Conservation (phyloP, 2,329 filamentous ascomycete genomes). For the Xylaria multiplex region DNA sequence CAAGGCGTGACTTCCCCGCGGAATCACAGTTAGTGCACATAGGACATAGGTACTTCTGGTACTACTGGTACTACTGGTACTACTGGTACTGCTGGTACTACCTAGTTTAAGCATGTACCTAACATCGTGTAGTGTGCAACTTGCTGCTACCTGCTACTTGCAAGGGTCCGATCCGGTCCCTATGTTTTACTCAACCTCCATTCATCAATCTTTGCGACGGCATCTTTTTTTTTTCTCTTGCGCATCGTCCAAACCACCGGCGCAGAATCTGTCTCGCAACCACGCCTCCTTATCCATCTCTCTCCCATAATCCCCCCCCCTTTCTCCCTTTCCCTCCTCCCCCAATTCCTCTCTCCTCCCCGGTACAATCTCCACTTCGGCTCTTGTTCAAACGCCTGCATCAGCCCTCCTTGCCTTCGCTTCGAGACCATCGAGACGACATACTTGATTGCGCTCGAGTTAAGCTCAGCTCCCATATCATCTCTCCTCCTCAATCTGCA, state of each 20-base stretch:
- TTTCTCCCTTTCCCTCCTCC: not conserved
- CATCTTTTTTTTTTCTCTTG: slow-evolving; percentile 22
- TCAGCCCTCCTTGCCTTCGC: not conserved
- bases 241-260: slow-evolving; percentile 29
- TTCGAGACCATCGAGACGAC: not conserved
- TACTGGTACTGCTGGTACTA: too few relatives aligned
- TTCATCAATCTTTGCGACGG: slow-evolving; percentile 32
- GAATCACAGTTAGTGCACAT: not conserved
- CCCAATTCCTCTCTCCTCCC: not conserved
- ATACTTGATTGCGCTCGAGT: slow-evolving; percentile 23
- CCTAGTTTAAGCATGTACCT: too few relatives aligned
- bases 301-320: not conserved
- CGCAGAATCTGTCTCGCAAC: slow-evolving; percentile 24
- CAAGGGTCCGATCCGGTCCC: slow-evolving; percentile 3
- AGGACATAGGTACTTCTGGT: too few relatives aligned
- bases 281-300: slow-evolving; percentile 16
- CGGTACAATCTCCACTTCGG: not conserved
- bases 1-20: not conserved
- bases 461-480: slow-evolving; percentile 3
- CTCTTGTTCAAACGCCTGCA: slow-evolving; percentile 1
- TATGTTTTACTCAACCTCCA: not conserved
- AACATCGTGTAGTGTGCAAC: too few relatives aligned
- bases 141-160: not conserved
- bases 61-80: too few relatives aligned
- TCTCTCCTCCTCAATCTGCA: slow-evolving; percentile 1